Conservation (phyloP, 805 yeast genomes). For the Metschnikowia rubicola region DNA sequence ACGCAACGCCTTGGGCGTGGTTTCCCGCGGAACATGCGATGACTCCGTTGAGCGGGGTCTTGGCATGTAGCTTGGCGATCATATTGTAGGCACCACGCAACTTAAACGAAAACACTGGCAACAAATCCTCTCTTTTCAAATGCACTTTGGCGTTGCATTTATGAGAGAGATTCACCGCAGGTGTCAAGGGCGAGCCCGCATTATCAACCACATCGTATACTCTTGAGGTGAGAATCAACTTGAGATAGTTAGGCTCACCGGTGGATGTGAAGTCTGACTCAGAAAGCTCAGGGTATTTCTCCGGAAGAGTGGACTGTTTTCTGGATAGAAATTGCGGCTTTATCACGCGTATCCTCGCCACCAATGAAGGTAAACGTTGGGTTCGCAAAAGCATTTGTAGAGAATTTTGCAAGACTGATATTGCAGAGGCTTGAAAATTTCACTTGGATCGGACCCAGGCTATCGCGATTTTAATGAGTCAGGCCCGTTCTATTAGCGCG, state of each 20-base stretch:
- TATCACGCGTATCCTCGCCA: not conserved
- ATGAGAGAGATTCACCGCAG: conserved; percentile 71
- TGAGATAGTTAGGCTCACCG: conserved; percentile 87
- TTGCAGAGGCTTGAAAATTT: too few species aligned
- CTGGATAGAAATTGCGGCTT: not conserved
- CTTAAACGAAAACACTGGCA: conserved; percentile 95
- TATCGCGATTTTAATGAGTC: conserved; percentile 3
- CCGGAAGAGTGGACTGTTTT: conserved; percentile 9
- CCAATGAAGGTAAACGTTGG: conserved; percentile 1
- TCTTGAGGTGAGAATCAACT: conserved; percentile 83
- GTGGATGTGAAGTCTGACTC: conserved; percentile 51
- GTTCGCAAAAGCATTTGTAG: conserved; percentile 2
- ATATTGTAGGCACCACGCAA: conserved; percentile 96
- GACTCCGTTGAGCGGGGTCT: conserved; percentile 73
- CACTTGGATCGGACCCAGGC: not conserved
- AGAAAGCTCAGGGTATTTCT: conserved; percentile 45
- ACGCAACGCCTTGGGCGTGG: conserved; percentile 99
- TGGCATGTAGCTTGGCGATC: conserved; percentile 78
- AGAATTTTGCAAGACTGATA: too few species aligned
- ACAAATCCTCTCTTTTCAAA: conserved; percentile 86
- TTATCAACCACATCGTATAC: conserved; percentile 88
- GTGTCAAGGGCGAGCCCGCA: conserved; percentile 76
- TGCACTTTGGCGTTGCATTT: conserved; percentile 71
- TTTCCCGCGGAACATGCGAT: conserved; percentile 99
- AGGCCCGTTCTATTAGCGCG: too few species aligned